Evolutionary conservation across 1,284 basidiomycete genomes (phyloP).

Genomic region (Xerocomus tenax): DNA sequence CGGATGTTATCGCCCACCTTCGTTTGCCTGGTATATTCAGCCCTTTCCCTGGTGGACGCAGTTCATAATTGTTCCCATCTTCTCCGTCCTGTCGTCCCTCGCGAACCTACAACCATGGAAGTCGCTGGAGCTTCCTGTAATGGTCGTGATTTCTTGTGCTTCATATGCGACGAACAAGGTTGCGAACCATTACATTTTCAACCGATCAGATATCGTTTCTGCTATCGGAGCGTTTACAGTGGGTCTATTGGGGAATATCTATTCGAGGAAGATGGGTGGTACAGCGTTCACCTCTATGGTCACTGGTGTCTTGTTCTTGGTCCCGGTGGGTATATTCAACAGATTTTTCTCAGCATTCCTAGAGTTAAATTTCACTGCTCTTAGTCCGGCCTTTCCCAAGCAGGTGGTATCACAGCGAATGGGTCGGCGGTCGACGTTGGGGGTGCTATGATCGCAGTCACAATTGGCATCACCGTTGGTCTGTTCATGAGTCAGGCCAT

Average conservation of each 20-base stretch:
- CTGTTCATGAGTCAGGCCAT: slow-evolving; percentile 80
- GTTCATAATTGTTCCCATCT: slow-evolving; percentile 74
- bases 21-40: slow-evolving; percentile 70
- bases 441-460: slow-evolving; percentile 79
- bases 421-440: slow-evolving; percentile 68
- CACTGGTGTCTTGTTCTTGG: slow-evolving; percentile 76
- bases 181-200: slow-evolving; percentile 78
- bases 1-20: slow-evolving; percentile 62
- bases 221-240: slow-evolving; percentile 84
- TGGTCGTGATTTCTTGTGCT: slow-evolving; percentile 78
- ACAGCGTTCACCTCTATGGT: slow-evolving; percentile 88
- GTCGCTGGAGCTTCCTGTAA: slow-evolving; percentile 66
- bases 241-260: slow-evolving; percentile 73
- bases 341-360: neutral
- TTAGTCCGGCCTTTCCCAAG: slow-evolving; percentile 79
- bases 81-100: slow-evolving; percentile 66
- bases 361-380: slow-evolving; percentile 10
- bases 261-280: slow-evolving; percentile 79
- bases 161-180: slow-evolving; percentile 72
- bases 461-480: slow-evolving; percentile 87
- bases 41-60: slow-evolving; percentile 70
- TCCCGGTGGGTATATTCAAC: slow-evolving; percentile 50
- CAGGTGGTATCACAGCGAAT: slow-evolving; percentile 68
- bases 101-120: slow-evolving; percentile 70
- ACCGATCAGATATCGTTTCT: slow-evolving; percentile 74